Evolutionary conservation across 2,329 filamentous ascomycete genomes (phyloP), one percentile per base, ranked within the genome.

Genomic region (Monosporascus sp.): DNA sequence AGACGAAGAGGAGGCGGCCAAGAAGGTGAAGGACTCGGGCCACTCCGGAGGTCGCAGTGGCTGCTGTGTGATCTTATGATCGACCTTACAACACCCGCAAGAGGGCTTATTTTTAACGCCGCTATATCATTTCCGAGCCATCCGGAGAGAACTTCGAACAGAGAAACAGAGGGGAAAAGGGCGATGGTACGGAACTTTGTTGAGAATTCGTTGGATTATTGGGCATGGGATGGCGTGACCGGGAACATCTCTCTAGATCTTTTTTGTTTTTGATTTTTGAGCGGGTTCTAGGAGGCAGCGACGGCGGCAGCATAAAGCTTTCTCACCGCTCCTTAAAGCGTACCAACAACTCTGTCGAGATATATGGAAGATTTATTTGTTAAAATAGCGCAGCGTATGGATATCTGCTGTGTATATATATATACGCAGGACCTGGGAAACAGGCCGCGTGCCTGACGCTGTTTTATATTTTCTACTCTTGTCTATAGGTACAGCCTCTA

Each of bases 1-100:
- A 48, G 87, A 90, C 54, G 87, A 89, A 63, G 81, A 85, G 59
- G 80, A 83, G 62, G 82, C 84, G 50, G 80, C 83, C 55, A 84
- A 84, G 66, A 80, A 78, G 11, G 74, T 77, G 48, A 86, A 87
- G 67, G 64, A 67, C 7, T 61, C 66, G 5, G 58, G 60, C 26
- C 59, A 58, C n/a, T 58, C 62, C 45, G 47, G 53, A 18, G 59
- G 61, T n/a, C 58, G 66, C 35, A 62, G 65, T 37, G 64, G 65
- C 38, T 70, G 67, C 57, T 70, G 67, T 49, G 60, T 70, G 37
- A 68, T 70, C 52, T 67, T 68, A 68, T 69, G 58, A 67, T 60
- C 40, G 41, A 22, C 26, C 20, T 22, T 50, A 28, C 20, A 44
- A 28, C 20, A 44, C 35, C 24, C 35, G 18, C 17, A 22, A 37